A percentile compares a stretch with the other conserved stretches of the same genome.
These are phyloP conservation scores for Mucor lusitanicus DNA, from an alignment of 371 early-diverging fungal species.

Conservation along the genomic window DNA sequence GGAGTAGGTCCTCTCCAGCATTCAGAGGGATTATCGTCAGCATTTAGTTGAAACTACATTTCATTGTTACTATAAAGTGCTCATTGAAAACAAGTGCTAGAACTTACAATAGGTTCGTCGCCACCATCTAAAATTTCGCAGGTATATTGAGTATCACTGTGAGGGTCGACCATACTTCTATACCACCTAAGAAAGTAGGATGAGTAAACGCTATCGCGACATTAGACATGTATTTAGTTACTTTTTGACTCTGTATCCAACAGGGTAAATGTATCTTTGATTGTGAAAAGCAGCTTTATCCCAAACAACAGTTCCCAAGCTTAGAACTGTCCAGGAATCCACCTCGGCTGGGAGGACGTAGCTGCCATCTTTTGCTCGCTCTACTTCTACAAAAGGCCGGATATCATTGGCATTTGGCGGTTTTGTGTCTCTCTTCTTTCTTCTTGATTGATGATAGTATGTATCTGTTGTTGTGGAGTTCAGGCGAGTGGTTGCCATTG, in stretches of 20 bases:
- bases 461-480: conserved; percentile 27
- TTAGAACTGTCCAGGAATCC: conserved; percentile 74
- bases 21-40: conserved; percentile 42
- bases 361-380: conserved; percentile 62
- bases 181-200: conserved; percentile 46
- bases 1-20: conserved; percentile 42
- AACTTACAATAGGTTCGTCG: conserved; percentile 64
- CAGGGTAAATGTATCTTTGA: conserved; percentile 90
- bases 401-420: conserved; percentile 43
- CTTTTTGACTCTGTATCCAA: conserved; percentile 74
- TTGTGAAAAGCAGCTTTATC: conserved; percentile 83
- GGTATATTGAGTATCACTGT: conserved; percentile 64
- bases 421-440: conserved; percentile 44
- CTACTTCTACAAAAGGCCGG: conserved; percentile 50
- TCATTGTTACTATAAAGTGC: not conserved
- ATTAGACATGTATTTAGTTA: conserved; percentile 14
- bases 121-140: conserved; percentile 81
- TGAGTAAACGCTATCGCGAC: not conserved
- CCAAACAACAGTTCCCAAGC: conserved; percentile 72
- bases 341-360: conserved; percentile 76
- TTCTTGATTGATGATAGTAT: conserved; percentile 37
- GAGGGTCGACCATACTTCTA: conserved; percentile 73
- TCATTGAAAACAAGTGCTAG: not conserved
- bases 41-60: conserved; percentile 35
- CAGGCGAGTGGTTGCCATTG: not conserved